phyloP scores from a whole-genome alignment of 2,329 filamentous ascomycete species.

The Phoma sp. region DNA sequence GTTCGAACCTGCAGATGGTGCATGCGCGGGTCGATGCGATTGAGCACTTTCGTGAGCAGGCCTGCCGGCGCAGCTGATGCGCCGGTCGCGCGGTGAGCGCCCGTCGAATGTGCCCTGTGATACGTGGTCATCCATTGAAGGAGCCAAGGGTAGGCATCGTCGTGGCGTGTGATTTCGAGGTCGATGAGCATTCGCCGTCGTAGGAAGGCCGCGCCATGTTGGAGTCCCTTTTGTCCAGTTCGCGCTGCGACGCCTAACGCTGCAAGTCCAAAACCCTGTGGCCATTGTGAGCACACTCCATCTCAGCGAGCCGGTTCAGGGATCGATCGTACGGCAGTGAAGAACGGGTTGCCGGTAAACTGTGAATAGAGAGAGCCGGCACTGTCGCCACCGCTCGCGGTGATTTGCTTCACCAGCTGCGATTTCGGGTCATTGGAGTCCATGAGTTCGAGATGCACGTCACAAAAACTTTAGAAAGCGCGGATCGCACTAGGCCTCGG shows the following conservation, averaged over 20 bases:
- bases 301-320: slow-evolving; percentile 54
- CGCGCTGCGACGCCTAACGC: slow-evolving; percentile 83
- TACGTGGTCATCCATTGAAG: slow-evolving; percentile 92
- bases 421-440: slow-evolving; percentile 48
- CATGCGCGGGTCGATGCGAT: slow-evolving; percentile 65
- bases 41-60: slow-evolving; percentile 62
- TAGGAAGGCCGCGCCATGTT: slow-evolving; percentile 75
- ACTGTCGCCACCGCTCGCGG: slow-evolving; percentile 39
- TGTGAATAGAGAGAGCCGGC: slow-evolving; percentile 54
- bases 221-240: slow-evolving; percentile 78
- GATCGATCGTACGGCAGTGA: slow-evolving; percentile 56
- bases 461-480: slow-evolving; percentile 20
- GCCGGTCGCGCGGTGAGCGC: slow-evolving; percentile 34
- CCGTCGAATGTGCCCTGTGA: slow-evolving; percentile 67
- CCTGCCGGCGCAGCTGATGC: slow-evolving; percentile 38
- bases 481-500: slow-evolving; percentile 25
- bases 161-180: slow-evolving; percentile 92
- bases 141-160: slow-evolving; percentile 93
- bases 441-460: slow-evolving; percentile 31
- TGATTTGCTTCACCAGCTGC: slow-evolving; percentile 48
- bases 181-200: slow-evolving; percentile 90
- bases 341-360: slow-evolving; percentile 60
- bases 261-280: slow-evolving; percentile 84
- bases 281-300: slow-evolving; percentile 41
- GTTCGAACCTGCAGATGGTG: slow-evolving; percentile 72